Evolutionary conservation across 176 grass and related monocot species (phyloP).

Genomic region (Eragrostis curvula): DNA sequence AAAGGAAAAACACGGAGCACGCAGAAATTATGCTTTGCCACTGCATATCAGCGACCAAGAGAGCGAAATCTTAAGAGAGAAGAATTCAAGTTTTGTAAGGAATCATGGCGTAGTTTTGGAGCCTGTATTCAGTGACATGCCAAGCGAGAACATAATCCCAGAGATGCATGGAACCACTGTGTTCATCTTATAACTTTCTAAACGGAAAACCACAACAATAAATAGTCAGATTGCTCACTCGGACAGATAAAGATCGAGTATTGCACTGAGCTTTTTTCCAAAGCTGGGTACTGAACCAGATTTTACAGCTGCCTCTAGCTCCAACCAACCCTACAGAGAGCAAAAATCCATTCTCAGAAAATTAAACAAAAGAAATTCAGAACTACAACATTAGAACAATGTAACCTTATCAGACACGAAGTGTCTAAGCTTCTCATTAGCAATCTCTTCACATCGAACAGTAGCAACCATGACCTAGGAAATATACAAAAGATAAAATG

Average conservation of each 20-base stretch:
- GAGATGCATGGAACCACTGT: not conserved
- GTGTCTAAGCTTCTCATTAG: constrained; percentile 73
- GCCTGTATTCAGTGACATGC: not conserved
- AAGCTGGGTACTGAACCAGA: constrained; percentile 64
- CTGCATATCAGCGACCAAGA: too few species aligned
- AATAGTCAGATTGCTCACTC: constrained; percentile 58
- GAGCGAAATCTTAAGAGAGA: too few species aligned
- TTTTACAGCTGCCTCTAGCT: constrained; percentile 64
- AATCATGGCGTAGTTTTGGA: too few species aligned
- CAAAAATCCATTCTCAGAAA: constrained; percentile 9
- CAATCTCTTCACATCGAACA: constrained; percentile 92
- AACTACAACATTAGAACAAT: constrained; percentile 41
- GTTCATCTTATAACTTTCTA: constrained; percentile 18
- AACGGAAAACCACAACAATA: not conserved
- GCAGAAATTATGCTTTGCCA: too few species aligned
- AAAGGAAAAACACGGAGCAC: too few species aligned
- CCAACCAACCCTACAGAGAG: constrained; percentile 74
- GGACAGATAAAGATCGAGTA: constrained; percentile 77
- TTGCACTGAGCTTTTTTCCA: constrained; percentile 63
- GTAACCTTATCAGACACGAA: constrained; percentile 81
- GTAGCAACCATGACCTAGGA: constrained; percentile 94
- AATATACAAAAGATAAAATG: constrained; percentile 33
- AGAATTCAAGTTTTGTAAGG: too few species aligned
- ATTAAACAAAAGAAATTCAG: constrained; percentile 20
- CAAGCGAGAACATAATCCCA: constrained; percentile 11